These are phyloP conservation scores for Hymenoscyphus linearis DNA, from an alignment of 2,329 filamentous ascomycete genomes.

Conservation along the genomic window DNA sequence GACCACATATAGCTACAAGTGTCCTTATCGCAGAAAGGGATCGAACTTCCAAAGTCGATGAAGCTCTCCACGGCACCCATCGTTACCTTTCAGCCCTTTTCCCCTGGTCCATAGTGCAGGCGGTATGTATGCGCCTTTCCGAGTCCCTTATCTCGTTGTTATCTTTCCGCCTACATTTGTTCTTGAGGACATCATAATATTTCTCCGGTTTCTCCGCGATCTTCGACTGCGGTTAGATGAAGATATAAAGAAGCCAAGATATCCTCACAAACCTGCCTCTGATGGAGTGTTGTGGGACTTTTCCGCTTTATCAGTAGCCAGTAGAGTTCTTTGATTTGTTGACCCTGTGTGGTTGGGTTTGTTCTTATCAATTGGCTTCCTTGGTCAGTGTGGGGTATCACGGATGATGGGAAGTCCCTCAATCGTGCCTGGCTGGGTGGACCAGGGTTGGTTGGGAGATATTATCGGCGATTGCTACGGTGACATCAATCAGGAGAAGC, in stretches of 20 bases:
- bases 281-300: not conserved
- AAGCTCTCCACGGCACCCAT: not conserved
- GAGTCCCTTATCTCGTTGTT: not conserved
- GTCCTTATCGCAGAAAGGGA: not conserved
- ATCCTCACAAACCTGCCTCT: not conserved
- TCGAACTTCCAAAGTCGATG: not conserved
- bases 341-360: not conserved
- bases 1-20: not conserved
- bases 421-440: not conserved
- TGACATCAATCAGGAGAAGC: not conserved
- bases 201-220: slow-evolving; percentile 7
- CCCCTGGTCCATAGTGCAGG: not conserved
- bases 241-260: slow-evolving; percentile 5
- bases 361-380: not conserved
- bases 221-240: not conserved
- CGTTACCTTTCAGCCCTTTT: not conserved
- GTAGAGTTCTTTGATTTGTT: not conserved
- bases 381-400: slow-evolving; percentile 1
- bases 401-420: not conserved
- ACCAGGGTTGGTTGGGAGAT: not conserved
- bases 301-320: not conserved
- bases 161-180: not conserved
- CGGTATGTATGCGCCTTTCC: not conserved
- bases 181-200: not conserved
- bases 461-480: not conserved